phyloP scores from a whole-genome alignment of 2,329 filamentous ascomycete species.

The Knufia fluminis region DNA sequence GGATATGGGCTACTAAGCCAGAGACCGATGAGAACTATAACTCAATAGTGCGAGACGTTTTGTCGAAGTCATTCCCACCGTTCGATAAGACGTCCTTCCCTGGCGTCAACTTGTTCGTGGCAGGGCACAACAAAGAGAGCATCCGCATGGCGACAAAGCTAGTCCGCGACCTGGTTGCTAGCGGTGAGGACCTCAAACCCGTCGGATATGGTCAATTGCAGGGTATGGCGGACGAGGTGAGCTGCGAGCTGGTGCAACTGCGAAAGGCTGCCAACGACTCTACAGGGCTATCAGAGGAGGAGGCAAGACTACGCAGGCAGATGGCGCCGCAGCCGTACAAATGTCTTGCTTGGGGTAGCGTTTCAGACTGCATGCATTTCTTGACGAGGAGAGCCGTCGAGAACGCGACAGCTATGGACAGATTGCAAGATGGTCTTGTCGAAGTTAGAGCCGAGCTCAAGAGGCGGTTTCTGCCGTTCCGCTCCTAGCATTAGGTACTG shows the following conservation, averaged over 20 bases:
- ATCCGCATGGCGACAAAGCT: constrained; percentile 43
- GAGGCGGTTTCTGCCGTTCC: no score
- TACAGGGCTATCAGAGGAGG: no score
- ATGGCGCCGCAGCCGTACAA: constrained; percentile 43
- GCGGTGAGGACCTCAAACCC: constrained; percentile 32
- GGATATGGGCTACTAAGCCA: constrained; percentile 39
- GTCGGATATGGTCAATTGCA: constrained; percentile 69
- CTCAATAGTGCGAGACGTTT: constrained; percentile 44
- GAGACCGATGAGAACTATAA: constrained; percentile 47
- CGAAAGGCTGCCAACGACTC: constrained; percentile 6
- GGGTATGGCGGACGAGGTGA: constrained; percentile 93
- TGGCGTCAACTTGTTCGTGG: constrained; percentile 45
- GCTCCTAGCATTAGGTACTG: no score
- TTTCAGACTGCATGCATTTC: constrained; percentile 51
- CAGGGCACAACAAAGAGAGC: constrained; percentile 50
- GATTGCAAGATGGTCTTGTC: constrained; percentile 4
- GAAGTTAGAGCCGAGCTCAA: constrained; percentile 11
- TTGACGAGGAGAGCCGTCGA: constrained; percentile 60
- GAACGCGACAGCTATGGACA: constrained; percentile 59
- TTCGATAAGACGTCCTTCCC: constrained; percentile 32
- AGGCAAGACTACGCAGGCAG: no score
- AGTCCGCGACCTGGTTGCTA: constrained; percentile 35
- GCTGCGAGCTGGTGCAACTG: constrained; percentile 41
- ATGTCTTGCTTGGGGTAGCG: constrained; percentile 50
- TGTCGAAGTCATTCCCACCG: constrained; percentile 34